Percentiles rank a stretch among this genome's conserved stretches.
Evolutionary conservation across 345 rosid species (phyloP).

Genomic region (Linum tenue): DNA sequence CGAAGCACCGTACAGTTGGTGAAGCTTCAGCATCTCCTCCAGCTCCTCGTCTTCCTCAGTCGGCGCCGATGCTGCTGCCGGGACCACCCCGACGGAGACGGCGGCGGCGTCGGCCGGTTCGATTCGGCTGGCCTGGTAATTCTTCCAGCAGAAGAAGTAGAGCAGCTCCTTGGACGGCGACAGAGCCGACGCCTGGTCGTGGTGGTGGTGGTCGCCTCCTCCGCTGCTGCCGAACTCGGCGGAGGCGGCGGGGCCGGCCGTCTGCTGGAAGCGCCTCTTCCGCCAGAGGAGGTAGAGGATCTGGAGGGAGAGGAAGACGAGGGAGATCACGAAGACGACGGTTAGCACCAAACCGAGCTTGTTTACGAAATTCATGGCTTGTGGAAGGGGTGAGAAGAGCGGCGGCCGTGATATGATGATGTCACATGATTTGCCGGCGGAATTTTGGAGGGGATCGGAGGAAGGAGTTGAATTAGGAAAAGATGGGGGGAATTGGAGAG

Average conservation of each 20-base stretch:
- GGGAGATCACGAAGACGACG: conserved; percentile 29
- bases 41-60: conserved; percentile 10
- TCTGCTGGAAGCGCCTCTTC: conserved; percentile 29
- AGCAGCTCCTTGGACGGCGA: conserved; percentile 64
- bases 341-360: conserved; percentile 33
- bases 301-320: conserved; percentile 31
- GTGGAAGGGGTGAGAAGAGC: background rate
- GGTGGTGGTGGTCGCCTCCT: conserved; percentile 1
- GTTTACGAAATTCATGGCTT: conserved; percentile 31
- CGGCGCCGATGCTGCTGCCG: conserved; percentile 9
- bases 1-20: conserved; percentile 41
- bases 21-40: conserved; percentile 35
- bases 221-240: background rate
- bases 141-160: conserved; percentile 66
- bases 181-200: conserved; percentile 2
- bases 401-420: background rate
- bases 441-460: background rate
- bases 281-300: conserved; percentile 48
- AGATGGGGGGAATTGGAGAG: background rate
- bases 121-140: conserved; percentile 31
- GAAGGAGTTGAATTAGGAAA: background rate
- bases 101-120: conserved; percentile 26
- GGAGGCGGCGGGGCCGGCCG: conserved; percentile 17
- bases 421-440: too few species aligned
- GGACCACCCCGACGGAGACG: conserved; percentile 7